Evolutionary conservation across 257 asterid genomes (phyloP).

Genomic region (Solanum raphanifolium): DNA sequence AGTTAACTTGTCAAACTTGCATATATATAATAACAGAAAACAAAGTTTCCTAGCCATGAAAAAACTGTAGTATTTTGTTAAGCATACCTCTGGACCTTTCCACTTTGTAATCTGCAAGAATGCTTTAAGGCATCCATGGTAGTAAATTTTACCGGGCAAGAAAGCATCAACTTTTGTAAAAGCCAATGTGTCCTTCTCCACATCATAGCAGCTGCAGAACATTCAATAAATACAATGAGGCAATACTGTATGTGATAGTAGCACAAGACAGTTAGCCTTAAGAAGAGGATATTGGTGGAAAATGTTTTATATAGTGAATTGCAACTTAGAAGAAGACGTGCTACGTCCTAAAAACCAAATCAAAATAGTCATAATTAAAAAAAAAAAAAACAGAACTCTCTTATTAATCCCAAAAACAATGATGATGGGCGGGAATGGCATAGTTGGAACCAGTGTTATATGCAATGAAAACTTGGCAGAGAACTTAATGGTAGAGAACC

Average conservation of each 20-base stretch:
- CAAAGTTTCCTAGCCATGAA: neutral
- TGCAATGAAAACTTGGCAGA: neutral
- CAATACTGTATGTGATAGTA: neutral
- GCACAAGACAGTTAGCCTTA: neutral
- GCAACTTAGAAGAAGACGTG: neutral
- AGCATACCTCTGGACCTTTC: constrained; percentile 91
- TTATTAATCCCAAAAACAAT: neutral
- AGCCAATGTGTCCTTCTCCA: constrained; percentile 80
- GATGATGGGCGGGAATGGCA: neutral
- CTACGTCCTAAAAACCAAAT: neutral
- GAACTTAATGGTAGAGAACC: constrained; percentile 6
- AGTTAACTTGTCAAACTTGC: neutral
- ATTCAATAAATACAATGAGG: neutral
- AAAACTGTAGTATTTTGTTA: neutral
- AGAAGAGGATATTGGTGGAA: neutral
- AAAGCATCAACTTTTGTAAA: constrained; percentile 80
- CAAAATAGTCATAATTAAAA: neutral
- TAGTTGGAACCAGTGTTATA: neutral
- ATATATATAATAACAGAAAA: neutral
- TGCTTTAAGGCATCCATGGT: constrained; percentile 87
- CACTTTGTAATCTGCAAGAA: constrained; percentile 93
- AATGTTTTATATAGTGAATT: neutral
- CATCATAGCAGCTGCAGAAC: constrained; percentile 66
- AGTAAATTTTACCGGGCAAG: constrained; percentile 72
- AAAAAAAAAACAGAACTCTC: neutral